These are phyloP conservation scores for Cordyceps cateniannulata DNA, from an alignment of 2,329 filamentous ascomycete genomes.

Conservation along the genomic window DNA sequence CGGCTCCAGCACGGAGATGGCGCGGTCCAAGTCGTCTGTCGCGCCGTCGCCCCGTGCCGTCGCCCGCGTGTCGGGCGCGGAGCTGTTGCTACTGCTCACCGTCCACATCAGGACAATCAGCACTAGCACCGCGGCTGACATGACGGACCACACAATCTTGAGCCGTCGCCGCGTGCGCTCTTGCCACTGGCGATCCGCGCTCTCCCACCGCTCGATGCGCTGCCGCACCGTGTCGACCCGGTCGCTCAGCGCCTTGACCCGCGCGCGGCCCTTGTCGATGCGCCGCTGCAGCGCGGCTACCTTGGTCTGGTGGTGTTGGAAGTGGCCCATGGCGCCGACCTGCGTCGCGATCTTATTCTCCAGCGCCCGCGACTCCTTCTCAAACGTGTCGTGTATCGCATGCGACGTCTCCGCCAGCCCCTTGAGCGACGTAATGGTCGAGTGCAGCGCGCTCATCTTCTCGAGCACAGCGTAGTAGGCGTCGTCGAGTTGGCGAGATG, in stretches of 20 bases:
- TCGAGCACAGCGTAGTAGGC: slow-evolving; percentile 69
- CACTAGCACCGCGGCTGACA: slow-evolving; percentile 41
- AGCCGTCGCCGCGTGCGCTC: slow-evolving; percentile 59
- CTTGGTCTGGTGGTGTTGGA: slow-evolving; percentile 57
- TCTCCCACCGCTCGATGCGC: slow-evolving; percentile 62
- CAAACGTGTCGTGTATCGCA: slow-evolving; percentile 53
- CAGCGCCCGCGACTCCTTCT: slow-evolving; percentile 51
- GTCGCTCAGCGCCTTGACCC: slow-evolving; percentile 52
- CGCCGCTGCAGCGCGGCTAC: slow-evolving; percentile 57
- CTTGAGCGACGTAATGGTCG: slow-evolving; percentile 57
- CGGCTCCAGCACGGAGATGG: slow-evolving; percentile 12
- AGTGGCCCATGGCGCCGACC: slow-evolving; percentile 54
- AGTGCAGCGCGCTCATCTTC: slow-evolving; percentile 57
- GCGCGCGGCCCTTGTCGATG: slow-evolving; percentile 52
- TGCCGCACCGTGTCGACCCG: slow-evolving; percentile 58
- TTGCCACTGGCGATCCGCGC: slow-evolving; percentile 60
- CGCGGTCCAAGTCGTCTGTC: not conserved
- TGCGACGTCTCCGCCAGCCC: slow-evolving; percentile 59
- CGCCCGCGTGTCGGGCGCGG: not conserved
- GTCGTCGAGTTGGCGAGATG: slow-evolving; percentile 62
- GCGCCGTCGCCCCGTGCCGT: not conserved
- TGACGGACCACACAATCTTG: slow-evolving; percentile 57
- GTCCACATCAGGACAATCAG: slow-evolving; percentile 37
- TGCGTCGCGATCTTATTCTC: slow-evolving; percentile 54
- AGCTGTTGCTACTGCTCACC: slow-evolving; percentile 14